These are phyloP conservation scores for Hymenoscyphus occultus DNA, from an alignment of 2,329 filamentous ascomycete species.

Conservation along the genomic window DNA sequence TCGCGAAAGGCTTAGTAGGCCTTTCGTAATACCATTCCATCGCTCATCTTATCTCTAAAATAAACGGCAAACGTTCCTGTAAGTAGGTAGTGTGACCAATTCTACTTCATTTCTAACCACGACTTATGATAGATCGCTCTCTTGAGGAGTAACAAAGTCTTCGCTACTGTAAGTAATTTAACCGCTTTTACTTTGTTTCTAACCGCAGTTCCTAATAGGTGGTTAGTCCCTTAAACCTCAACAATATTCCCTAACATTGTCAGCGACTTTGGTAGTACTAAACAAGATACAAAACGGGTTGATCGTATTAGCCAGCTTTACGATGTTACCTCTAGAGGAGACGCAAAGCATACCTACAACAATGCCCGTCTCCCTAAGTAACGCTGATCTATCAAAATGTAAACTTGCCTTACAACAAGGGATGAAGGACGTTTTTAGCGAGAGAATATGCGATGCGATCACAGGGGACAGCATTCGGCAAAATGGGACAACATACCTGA, in stretches of 20 bases:
- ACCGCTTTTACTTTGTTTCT: neutral
- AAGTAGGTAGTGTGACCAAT: neutral
- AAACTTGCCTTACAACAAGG: slow-evolving; percentile 9
- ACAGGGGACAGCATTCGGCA: slow-evolving; percentile 5
- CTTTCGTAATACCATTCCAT: neutral
- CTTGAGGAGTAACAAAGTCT: too few relatives aligned
- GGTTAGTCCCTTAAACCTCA: neutral
- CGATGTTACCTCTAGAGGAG: too few relatives aligned
- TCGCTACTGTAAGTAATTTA: slow-evolving; percentile 1
- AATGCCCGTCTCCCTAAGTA: too few relatives aligned
- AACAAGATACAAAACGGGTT: too few relatives aligned
- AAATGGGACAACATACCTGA: slow-evolving; percentile 11
- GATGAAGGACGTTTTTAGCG: slow-evolving; percentile 11
- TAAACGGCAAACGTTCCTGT: neutral
- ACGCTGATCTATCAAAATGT: neutral
- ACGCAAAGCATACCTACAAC: too few relatives aligned
- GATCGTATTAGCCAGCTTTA: too few relatives aligned
- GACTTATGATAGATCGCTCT: too few relatives aligned
- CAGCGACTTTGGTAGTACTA: too few relatives aligned
- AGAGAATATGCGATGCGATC: slow-evolving; percentile 12
- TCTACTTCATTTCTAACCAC: slow-evolving; percentile 8
- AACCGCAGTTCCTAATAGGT: neutral
- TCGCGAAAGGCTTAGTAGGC: neutral
- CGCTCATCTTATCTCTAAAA: neutral
- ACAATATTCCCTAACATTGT: too few relatives aligned